Base-by-base conservation (phyloP, 768 basidiomycete genomes). In the Auriculariales sp. region DNA sequence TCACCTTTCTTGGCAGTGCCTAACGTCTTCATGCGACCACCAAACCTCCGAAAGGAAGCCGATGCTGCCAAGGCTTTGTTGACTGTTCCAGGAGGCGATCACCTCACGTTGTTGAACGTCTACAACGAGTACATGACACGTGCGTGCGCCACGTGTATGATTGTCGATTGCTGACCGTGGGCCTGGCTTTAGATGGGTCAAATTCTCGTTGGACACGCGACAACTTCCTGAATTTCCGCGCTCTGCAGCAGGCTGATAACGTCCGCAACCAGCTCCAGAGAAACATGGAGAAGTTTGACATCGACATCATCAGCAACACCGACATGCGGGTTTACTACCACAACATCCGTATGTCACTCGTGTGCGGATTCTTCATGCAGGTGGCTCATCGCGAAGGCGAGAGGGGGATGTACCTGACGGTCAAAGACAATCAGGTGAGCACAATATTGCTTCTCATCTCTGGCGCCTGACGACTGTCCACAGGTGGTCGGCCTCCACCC, bases 351-450 rank as follows among this genome's bases (percentile, higher is more conserved):
- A 81, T 81, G 64, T 83, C 84, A 0, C 71, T 98, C 19, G 83
- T 87, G 3, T 85, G 83, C 56, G 95, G 93, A 1, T 99, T 88
- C 73, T 99, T 97, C 68, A 97, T 95, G 94, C 94, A 97, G 61
- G 79, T 90, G 11, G 95, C 93, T 5, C 91, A 95, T 64, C 87
- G 88, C 62, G 91, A 93, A 61, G 88, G 89, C 3, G 88, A 90
- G 61, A 92, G 89, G 64, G 78, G 81, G 2, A 75, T 73, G 49
- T 98, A 99, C 61, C 53, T 83, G 54, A 99, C 93, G 0, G 81
- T 95, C 52, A 98, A 97, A 67, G 94, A 99, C 62, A 86, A 93
- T 56, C 93, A 95, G 69, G 86, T 78, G 54, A 17, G 74, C 60
- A 17, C 14, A 17, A 28, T 30, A 49, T 25, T 34, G 3, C 49